A percentile compares a stretch with the other conserved stretches of the same genome.
Conservation (phyloP, 371 early-diverging fungal genomes). For the Mucor mucedo region DNA sequence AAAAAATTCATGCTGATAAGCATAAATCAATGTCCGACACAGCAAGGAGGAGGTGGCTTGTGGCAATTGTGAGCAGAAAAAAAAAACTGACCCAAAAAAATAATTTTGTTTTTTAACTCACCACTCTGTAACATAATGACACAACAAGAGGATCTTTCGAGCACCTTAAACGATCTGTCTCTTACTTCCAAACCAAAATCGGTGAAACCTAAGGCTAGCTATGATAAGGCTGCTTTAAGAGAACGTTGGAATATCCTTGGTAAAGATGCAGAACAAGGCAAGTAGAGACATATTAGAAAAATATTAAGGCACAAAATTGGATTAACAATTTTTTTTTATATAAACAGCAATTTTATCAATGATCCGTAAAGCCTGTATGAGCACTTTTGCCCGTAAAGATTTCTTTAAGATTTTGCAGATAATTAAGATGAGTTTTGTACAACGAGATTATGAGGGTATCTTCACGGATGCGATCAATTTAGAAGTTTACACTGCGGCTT, state of each 20-base stretch:
- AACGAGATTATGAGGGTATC: constrained; percentile 84
- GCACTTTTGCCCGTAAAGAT: constrained; percentile 62
- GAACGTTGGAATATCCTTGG: constrained; percentile 48
- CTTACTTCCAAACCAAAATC: neutral
- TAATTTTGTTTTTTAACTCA: no score
- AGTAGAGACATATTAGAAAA: constrained; percentile 1
- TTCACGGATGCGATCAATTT: constrained; percentile 76
- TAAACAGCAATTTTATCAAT: constrained; percentile 65
- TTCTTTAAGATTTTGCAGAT: constrained; percentile 66
- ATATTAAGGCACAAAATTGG: neutral
- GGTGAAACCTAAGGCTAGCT: constrained; percentile 17
- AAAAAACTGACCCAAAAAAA: no score
- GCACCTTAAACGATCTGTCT: neutral
- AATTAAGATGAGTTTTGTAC: constrained; percentile 83
- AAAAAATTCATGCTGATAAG: no score
- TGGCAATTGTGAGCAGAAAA: no score
- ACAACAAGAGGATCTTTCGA: neutral
- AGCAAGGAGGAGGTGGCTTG: no score
- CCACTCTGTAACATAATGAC: neutral
- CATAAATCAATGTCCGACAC: no score
- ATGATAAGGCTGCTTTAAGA: constrained; percentile 41
- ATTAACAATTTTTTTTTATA: neutral
- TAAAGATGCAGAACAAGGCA: constrained; percentile 64
- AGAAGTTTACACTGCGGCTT: constrained; percentile 85
- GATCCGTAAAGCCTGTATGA: constrained; percentile 68